Percentiles rank a stretch among this genome's conserved stretches.
Conservation (phyloP, 495 filamentous ascomycete species). For the Lineolata rhizophorae region DNA sequence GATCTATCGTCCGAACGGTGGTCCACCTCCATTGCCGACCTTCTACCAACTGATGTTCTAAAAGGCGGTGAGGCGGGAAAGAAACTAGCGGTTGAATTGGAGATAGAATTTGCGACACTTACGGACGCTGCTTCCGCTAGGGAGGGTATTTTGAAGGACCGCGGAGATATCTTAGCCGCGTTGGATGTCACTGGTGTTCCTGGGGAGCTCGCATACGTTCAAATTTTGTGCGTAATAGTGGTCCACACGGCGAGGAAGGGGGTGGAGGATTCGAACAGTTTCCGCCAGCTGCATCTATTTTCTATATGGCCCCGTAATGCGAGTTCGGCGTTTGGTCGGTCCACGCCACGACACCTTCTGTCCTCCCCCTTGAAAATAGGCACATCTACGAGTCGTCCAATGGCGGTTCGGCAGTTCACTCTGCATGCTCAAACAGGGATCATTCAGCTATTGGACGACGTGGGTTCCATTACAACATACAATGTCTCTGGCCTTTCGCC, state of each 20-base stretch:
- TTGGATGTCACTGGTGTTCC: constrained; percentile 9
- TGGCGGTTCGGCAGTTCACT: too few species aligned
- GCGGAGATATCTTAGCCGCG: constrained; percentile 20
- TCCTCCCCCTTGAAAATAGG: constrained; percentile 1
- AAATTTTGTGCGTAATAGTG: too few species aligned
- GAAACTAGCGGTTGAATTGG: constrained; percentile 16
- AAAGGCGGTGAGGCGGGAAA: constrained; percentile 15
- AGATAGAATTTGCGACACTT: constrained; percentile 17
- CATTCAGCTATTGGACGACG: background rate
- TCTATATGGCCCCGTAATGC: constrained; percentile 1
- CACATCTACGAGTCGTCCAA: too few species aligned
- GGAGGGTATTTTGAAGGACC: constrained; percentile 22
- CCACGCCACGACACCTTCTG: constrained; percentile 9
- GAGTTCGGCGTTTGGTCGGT: background rate
- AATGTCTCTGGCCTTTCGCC: constrained; percentile 27
- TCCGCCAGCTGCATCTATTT: constrained; percentile 7
- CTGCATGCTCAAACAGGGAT: background rate
- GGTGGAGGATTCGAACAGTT: too few species aligned
- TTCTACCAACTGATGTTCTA: background rate
- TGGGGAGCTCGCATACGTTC: constrained; percentile 2
- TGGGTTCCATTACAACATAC: constrained; percentile 22
- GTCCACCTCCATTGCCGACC: constrained; percentile 13
- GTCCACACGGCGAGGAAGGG: too few species aligned
- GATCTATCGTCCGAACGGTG: constrained; percentile 18
- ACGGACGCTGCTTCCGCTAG: constrained; percentile 19